A percentile compares a stretch with the other conserved stretches of the same genome.
Evolutionary conservation across 2,329 filamentous ascomycete genomes (phyloP).

Genomic region (Colletotrichum lindemuthianum): DNA sequence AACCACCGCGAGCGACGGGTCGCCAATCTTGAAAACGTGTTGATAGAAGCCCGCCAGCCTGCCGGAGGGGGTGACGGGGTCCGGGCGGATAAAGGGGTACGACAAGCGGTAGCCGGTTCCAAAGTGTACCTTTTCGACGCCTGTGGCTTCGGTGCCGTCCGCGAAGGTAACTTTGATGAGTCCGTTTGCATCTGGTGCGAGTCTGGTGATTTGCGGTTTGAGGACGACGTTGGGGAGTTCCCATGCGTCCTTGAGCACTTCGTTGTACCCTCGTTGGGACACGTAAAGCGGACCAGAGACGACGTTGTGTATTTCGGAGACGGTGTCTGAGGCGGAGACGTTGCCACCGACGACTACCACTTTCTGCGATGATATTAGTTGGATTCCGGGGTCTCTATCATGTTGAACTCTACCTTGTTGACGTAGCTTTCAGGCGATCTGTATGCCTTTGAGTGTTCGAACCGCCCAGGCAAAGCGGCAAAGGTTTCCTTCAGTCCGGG

Average conservation of each 20-base stretch:
- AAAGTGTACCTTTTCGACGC: conserved; percentile 67
- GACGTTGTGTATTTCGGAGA: conserved; percentile 59
- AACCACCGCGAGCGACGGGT: conserved; percentile 46
- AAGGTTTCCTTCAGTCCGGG: conserved; percentile 51
- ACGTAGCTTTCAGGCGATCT: conserved; percentile 41
- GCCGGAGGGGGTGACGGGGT: conserved; percentile 21
- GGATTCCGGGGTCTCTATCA: no score
- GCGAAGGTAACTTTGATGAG: conserved; percentile 53
- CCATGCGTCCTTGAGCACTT: conserved; percentile 62
- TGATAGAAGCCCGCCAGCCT: conserved; percentile 48
- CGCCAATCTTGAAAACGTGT: conserved; percentile 48
- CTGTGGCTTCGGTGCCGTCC: conserved; percentile 57
- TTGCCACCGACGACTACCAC: conserved; percentile 67
- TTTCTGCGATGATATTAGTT: conserved; percentile 44
- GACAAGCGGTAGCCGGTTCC: conserved; percentile 69
- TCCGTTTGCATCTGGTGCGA: conserved; percentile 48
- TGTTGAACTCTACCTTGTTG: conserved; percentile 30
- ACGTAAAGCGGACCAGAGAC: conserved; percentile 59
- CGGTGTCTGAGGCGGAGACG: conserved; percentile 66
- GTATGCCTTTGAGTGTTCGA: conserved; percentile 53
- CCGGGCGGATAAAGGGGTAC: conserved; percentile 60
- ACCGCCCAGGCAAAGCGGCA: conserved; percentile 46
- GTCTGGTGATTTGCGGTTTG: conserved; percentile 53
- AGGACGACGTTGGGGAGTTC: conserved; percentile 59
- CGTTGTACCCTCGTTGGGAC: conserved; percentile 55